phyloP scores from a whole-genome alignment of 495 filamentous ascomycete species.

The Penicillium taxi region DNA sequence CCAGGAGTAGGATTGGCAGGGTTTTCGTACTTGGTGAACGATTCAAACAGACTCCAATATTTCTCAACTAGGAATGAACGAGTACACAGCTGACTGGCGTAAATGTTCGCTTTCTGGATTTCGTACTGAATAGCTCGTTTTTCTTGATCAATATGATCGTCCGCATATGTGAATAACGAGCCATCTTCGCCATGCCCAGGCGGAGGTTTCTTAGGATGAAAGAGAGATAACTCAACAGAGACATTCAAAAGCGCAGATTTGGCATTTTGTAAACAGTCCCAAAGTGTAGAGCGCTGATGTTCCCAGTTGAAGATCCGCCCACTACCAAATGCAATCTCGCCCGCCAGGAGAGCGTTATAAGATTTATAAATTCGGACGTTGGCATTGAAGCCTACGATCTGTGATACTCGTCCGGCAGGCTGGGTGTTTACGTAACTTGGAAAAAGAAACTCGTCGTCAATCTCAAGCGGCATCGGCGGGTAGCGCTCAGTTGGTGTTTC shows the following conservation, averaged over 20 bases:
- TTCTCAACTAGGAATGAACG: slow-evolving; percentile 76
- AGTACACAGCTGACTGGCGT: slow-evolving; percentile 64
- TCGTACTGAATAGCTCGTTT: slow-evolving; percentile 58
- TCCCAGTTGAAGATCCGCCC: slow-evolving; percentile 64
- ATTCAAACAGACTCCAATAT: slow-evolving; percentile 60
- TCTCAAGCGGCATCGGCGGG: slow-evolving; percentile 68
- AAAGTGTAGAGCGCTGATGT: slow-evolving; percentile 56
- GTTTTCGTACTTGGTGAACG: slow-evolving; percentile 31
- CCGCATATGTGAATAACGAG: slow-evolving; percentile 15
- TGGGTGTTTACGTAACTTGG: slow-evolving; percentile 54
- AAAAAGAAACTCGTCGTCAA: slow-evolving; percentile 73
- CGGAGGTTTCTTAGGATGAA: slow-evolving; percentile 15
- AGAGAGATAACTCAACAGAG: slow-evolving; percentile 53
- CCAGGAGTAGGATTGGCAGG: slow-evolving; percentile 10
- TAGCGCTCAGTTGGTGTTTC: slow-evolving; percentile 65
- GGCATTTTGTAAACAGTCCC: slow-evolving; percentile 50
- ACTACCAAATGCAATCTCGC: slow-evolving; percentile 67
- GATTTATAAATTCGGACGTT: slow-evolving; percentile 64
- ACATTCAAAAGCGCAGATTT: slow-evolving; percentile 53
- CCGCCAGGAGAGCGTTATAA: slow-evolving; percentile 57
- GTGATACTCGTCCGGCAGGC: slow-evolving; percentile 52
- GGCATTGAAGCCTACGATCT: slow-evolving; percentile 68
- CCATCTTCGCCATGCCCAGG: slow-evolving; percentile 14
- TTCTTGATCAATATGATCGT: slow-evolving; percentile 23
- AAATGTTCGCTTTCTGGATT: slow-evolving; percentile 80